Evolutionary conservation across 2,329 filamentous ascomycete species (phyloP), one percentile per base, ranked within the genome.

Genomic region (Cordyceps pruinosa): DNA sequence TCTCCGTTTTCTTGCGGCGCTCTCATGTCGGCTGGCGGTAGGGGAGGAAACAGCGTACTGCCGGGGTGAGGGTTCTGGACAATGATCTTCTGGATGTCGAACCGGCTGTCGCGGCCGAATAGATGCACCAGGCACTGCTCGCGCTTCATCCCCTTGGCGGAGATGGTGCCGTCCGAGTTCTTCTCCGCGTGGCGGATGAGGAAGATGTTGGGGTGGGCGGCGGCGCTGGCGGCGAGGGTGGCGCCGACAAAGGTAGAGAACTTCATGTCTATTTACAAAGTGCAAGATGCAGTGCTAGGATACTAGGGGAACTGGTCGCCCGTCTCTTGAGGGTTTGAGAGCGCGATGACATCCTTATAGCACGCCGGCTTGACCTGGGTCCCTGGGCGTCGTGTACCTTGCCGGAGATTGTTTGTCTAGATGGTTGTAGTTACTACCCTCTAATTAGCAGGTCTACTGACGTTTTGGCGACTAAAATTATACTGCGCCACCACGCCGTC

Each of bases 141-240:
- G 37, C 81, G 77, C 65, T 81, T 60, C 46, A 73, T 60, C 13
- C 81, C 81, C 58, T 74, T 64, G 0, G 73, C 60, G 46, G 64
- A 78, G 34, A 83, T 70, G 56, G 75, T 70, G 32, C 72, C 71
- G 12, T 72, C 73, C 51, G 75, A 66, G 7, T 80, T 80, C 66
- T 84, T 84, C 65, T 84, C 81, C 57, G 80, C 81, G 61, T 84
- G 81, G 17, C 81, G 77, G 65, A 84, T 83, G 13, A 83, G 69
- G 62, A 82, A 84, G 28, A 83, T 76, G 1, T 76, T 82, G 4
- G 79, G 73, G 7, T 49, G 41, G 23, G 55, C 55, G 23, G n/a
- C 39, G 15, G 39, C 55, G 28, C 21, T 23, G 2, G 17, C 28
- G n/a, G 39, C 55, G 5, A 57, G 12, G 21, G 42, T 6, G 17